A percentile compares a stretch with the other conserved stretches of the same genome.
Evolutionary conservation across 2,329 filamentous ascomycete species (phyloP).

Genomic region (Lachnellula hyalina): DNA sequence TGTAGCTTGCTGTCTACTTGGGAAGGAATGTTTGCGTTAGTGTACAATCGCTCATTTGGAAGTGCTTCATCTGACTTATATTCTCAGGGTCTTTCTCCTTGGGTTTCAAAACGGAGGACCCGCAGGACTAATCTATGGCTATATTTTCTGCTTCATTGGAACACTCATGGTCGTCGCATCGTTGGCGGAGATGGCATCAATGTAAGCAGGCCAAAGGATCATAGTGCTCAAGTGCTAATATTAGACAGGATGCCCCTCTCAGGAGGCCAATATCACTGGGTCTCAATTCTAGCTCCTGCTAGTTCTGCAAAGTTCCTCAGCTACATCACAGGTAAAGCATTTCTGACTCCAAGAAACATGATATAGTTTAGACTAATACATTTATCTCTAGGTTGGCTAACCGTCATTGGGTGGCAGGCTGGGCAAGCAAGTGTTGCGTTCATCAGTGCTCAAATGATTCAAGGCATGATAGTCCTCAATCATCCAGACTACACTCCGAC

Average conservation of each 20-base stretch:
- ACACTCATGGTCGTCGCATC: conserved; percentile 13
- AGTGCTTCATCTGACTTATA: neutral
- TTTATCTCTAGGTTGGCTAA: conserved; percentile 38
- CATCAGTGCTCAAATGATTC: conserved; percentile 43
- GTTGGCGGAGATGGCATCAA: conserved; percentile 21
- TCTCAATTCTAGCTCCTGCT: conserved; percentile 39
- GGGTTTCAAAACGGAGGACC: conserved; percentile 22
- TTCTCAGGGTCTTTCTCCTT: conserved; percentile 12
- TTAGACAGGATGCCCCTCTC: conserved; percentile 42
- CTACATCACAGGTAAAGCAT: conserved; percentile 41
- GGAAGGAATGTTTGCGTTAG: conserved; percentile 18
- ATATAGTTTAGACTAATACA: too few species aligned
- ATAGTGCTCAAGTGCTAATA: neutral
- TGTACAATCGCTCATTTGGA: neutral
- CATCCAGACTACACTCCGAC: conserved; percentile 32
- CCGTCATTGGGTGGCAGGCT: conserved; percentile 43
- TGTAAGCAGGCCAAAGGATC: conserved; percentile 12
- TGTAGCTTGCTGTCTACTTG: conserved; percentile 18
- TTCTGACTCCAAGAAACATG: too few species aligned
- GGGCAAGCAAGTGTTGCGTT: conserved; percentile 31
- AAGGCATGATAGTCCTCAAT: conserved; percentile 36
- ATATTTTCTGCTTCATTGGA: conserved; percentile 14
- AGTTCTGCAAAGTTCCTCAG: conserved; percentile 46
- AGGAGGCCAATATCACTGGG: conserved; percentile 54
- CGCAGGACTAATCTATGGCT: conserved; percentile 18